phyloP scores from a whole-genome alignment of 345 rosid species.

The Limnanthes douglasii region DNA sequence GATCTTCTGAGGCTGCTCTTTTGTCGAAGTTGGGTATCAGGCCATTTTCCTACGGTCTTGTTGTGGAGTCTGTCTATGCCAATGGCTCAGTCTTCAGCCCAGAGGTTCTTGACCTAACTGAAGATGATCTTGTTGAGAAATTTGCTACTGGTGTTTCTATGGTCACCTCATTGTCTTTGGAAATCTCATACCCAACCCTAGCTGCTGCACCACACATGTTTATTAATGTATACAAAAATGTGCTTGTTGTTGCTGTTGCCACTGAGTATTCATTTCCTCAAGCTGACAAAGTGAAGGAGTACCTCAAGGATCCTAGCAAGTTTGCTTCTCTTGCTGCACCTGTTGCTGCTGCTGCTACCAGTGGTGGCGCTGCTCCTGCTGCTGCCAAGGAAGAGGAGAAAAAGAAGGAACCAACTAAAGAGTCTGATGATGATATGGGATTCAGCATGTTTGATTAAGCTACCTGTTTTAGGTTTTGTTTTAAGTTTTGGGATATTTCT shows the following conservation, averaged over 20 bases:
- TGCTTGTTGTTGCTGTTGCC: slow-evolving; percentile 47
- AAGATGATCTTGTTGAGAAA: slow-evolving; percentile 64
- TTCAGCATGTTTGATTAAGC: slow-evolving; percentile 50
- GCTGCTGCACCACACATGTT: slow-evolving; percentile 95
- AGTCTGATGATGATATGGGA: slow-evolving; percentile 92
- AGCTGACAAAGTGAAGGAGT: slow-evolving; percentile 84
- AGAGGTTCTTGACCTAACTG: slow-evolving; percentile 70
- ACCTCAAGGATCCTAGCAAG: slow-evolving; percentile 67
- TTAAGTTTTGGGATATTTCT: too few relatives aligned
- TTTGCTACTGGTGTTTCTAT: slow-evolving; percentile 68
- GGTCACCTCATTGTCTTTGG: slow-evolving; percentile 53
- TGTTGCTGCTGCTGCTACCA: slow-evolving; percentile 10
- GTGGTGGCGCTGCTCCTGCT: slow-evolving; percentile 25
- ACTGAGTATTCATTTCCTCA: slow-evolving; percentile 68
- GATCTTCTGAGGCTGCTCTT: slow-evolving; percentile 92
- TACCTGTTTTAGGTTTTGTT: too few relatives aligned
- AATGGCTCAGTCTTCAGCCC: slow-evolving; percentile 85
- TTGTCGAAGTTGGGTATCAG: slow-evolving; percentile 80
- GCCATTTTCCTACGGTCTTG: slow-evolving; percentile 89
- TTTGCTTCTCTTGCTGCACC: slow-evolving; percentile 39
- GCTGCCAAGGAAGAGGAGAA: slow-evolving; percentile 40
- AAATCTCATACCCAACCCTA: slow-evolving; percentile 72
- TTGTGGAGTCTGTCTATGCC: slow-evolving; percentile 60
- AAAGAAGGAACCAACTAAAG: slow-evolving; percentile 59
- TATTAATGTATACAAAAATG: slow-evolving; percentile 79